Evolutionary conservation across 257 asterid genomes (phyloP), one percentile per base, ranked within the genome.

Genomic region (Solanum peruvianum): DNA sequence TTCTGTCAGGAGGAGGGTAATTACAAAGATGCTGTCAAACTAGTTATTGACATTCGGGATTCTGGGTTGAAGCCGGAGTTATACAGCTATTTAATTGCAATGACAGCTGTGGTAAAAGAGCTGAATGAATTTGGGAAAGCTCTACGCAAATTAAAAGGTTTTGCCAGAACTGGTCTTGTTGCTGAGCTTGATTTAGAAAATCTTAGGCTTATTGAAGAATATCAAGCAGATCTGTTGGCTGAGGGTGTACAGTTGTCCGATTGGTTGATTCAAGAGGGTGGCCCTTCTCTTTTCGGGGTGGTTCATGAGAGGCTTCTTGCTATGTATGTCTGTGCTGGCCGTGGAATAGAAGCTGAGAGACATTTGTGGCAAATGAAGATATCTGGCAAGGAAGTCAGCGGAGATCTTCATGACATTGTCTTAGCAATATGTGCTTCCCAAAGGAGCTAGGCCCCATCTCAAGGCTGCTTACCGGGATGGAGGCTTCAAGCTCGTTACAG

Each of bases 371-470:
- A 95, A 87, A 95, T 95, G 99, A 97, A 95, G 87, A 93, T 95
- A 2, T 87, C 58, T 0, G 99, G 98, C 3, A 94, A 91, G 67
- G 96, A 95, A 80, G 98, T 95, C 8, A 96, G 91, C 47, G 93
- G 89, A 85, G 99, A 95, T 87, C 91, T 97, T n/a, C 91, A 94
- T 13, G 94, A 95, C 89, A 92, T 97, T 11, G 99, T 97, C 33
- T 66, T 97, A 56, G 99, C 99, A n/a, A 97, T 97, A 56, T 97
- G 99, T 85, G 99, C 98, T 21, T 96, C 98, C 4, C 95, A 93
- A 78, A 93, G 86, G 98, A 95, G 88, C 75, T 88, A 2, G 84
- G 92, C 4, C 88, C 99, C 1, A 92, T 97, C 13, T 88, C 89
- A 39, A 90, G 99, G 87, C 62, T 97, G 82, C 98, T 95, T 7